Conservation (phyloP, 2,329 filamentous ascomycete genomes). For the Clonostachys sp. region DNA sequence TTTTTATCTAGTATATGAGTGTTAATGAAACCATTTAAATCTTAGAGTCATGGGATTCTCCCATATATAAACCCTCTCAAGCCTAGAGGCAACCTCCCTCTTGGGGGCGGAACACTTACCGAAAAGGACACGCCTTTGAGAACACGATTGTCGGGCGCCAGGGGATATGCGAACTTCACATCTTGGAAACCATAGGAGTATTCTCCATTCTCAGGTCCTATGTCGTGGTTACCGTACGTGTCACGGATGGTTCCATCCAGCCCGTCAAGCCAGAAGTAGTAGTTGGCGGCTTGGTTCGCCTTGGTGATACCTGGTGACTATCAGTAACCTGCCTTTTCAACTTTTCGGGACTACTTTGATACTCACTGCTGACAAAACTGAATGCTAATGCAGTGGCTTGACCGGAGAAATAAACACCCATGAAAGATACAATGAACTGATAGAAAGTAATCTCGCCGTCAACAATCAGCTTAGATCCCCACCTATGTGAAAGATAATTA, state of each 20-base stretch:
- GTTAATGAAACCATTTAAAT: background rate
- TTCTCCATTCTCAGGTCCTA: conserved; percentile 6
- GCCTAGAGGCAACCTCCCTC: background rate
- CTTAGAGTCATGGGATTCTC: background rate
- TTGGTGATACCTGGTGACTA: conserved; percentile 26
- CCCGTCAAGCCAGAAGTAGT: conserved; percentile 24
- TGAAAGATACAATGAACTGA: conserved; percentile 36
- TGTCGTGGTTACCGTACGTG: conserved; percentile 14
- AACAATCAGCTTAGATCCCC: conserved; percentile 7
- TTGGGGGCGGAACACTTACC: background rate
- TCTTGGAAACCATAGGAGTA: conserved; percentile 38
- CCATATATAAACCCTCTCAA: background rate
- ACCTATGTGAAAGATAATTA: conserved; percentile 6
- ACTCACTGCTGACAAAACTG: conserved; percentile 25
- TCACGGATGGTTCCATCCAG: conserved; percentile 17
- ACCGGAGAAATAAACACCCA: conserved; percentile 25
- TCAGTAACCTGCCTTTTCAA: background rate
- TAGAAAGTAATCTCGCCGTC: conserved; percentile 25
- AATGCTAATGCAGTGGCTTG: conserved; percentile 16
- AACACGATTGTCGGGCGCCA: conserved; percentile 17
- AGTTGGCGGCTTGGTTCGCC: conserved; percentile 27
- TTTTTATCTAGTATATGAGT: conserved; percentile 20
- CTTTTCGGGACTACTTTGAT: background rate
- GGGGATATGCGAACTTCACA: conserved; percentile 47
- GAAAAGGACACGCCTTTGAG: conserved; percentile 19